phyloP scores from a whole-genome alignment of 2,329 filamentous ascomycete species.

The Hypoxylon sp. region DNA sequence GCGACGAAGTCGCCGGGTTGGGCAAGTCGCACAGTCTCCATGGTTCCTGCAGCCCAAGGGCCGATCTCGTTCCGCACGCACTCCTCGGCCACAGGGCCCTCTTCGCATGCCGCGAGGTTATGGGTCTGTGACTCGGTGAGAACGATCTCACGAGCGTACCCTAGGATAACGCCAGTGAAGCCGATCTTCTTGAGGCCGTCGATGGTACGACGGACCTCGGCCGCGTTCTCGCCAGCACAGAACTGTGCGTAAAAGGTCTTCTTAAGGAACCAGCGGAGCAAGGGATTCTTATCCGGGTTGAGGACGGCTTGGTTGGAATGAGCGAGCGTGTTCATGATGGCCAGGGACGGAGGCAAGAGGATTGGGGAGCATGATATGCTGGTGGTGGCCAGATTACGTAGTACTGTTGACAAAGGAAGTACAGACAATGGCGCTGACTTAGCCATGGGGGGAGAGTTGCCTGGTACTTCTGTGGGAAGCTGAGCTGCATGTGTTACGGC shows the following conservation, averaged over 20 bases:
- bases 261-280: constrained; percentile 80
- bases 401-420: constrained; percentile 75
- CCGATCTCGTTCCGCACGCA: constrained; percentile 72
- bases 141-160: constrained; percentile 87
- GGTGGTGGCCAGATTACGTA: constrained; percentile 79
- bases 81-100: constrained; percentile 64
- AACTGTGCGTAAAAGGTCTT: constrained; percentile 93
- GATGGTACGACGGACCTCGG: constrained; percentile 78
- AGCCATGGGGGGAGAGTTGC: constrained; percentile 38
- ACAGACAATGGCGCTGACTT: constrained; percentile 69
- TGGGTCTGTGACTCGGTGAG: constrained; percentile 69
- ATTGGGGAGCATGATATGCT: constrained; percentile 78
- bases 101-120: constrained; percentile 61
- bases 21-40: constrained; percentile 81
- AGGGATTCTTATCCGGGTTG: constrained; percentile 80
- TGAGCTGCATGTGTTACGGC: constrained; percentile 36
- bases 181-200: constrained; percentile 78
- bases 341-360: constrained; percentile 79
- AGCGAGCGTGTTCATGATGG: constrained; percentile 77
- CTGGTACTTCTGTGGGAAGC: constrained; percentile 41
- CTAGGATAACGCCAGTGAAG: constrained; percentile 86
- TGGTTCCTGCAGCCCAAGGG: constrained; percentile 80
- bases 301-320: constrained; percentile 76
- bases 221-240: constrained; percentile 82
- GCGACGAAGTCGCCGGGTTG: constrained; percentile 78